Base-by-base conservation (phyloP, 2,329 filamentous ascomycete genomes). In the Botrytis aclada region DNA sequence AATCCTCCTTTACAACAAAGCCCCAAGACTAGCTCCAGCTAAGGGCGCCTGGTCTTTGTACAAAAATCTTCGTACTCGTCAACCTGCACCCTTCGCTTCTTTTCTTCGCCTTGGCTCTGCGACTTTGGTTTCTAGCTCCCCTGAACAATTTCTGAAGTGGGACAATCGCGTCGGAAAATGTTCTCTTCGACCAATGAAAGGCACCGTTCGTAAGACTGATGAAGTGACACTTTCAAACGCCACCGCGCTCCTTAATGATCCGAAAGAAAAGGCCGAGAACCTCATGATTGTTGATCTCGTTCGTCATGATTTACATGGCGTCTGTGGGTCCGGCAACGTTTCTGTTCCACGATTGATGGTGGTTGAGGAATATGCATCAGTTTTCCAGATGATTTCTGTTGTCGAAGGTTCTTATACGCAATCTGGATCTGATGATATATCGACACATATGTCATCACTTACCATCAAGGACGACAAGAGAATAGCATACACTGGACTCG, bases 231-330 rank as follows among this genome's bases (percentile, higher is more conserved):
- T 92, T n/a, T 87, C 86, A 8, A 87, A 92, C 78, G 95, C 95
- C 0, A 89, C 91, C 74, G 83, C 84, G 41, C 88, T 97, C 56
- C 87, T 98, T 22, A 89, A 91, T 73, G 88, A 93, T 0, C 91
- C 93, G 34, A 98, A 98, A 81, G 96, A 98, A 82, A 90, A 93
- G 78, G 95, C 95, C 0, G 95, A 98, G 84, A 98, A 98, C 80
- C 87, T 98, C 37, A 98, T 98, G 96, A 98, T 98, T 78, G 95
- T 97, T 3, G 95, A 98, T 81, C 86, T 98, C 1, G 96, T 98
- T n/a, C 89, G 95, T 0, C 95, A 98, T 80, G 95, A 98, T 81
- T 85, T 98, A 20, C 92, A 97, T 81, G 89, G 91, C n/a, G 90
- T 97, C 14, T 93, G 92, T 74, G 93, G 93, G 8, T 87, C 92